A percentile compares a stretch with the other conserved stretches of the same genome.
phyloP scores from a whole-genome alignment of 345 rosid species.

The Nephelium lappaceum region DNA sequence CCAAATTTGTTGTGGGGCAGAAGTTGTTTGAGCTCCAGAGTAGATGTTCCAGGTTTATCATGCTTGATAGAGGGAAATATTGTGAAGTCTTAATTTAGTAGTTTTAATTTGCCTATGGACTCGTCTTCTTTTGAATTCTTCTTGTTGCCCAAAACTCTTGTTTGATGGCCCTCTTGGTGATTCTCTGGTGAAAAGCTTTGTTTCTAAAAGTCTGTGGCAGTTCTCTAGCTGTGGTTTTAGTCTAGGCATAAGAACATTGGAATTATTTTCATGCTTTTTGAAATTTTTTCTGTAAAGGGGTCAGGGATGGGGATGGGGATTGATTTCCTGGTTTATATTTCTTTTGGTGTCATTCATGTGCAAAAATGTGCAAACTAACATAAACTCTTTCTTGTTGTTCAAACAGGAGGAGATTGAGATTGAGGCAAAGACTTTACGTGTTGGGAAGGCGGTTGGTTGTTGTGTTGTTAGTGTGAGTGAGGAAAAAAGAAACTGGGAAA shows the following conservation, averaged over 20 bases:
- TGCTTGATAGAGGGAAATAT: neutral
- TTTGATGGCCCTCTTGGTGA: neutral
- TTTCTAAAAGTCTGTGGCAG: neutral
- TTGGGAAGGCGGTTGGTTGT: constrained; percentile 85
- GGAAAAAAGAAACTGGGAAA: constrained; percentile 82
- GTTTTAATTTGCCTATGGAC: neutral
- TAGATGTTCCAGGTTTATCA: neutral
- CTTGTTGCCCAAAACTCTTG: neutral
- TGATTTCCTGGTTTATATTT: neutral
- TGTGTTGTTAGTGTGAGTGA: constrained; percentile 71
- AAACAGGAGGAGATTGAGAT: constrained; percentile 75
- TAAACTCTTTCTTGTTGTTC: constrained; percentile 10
- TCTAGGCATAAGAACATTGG: neutral
- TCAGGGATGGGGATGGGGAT: neutral
- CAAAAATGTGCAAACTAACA: neutral
- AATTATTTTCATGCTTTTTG: neutral
- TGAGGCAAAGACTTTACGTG: constrained; percentile 61
- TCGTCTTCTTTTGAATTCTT: neutral
- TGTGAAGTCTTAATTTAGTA: neutral
- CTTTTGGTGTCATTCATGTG: neutral
- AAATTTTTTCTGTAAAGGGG: neutral
- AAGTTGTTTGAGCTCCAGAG: neutral
- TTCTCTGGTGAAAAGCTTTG: neutral
- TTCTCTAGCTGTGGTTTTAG: neutral
- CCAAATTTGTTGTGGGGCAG: neutral